These are phyloP conservation scores for Fulvia fulva DNA, from an alignment of 2,329 filamentous ascomycete species.

Conservation along the genomic window DNA sequence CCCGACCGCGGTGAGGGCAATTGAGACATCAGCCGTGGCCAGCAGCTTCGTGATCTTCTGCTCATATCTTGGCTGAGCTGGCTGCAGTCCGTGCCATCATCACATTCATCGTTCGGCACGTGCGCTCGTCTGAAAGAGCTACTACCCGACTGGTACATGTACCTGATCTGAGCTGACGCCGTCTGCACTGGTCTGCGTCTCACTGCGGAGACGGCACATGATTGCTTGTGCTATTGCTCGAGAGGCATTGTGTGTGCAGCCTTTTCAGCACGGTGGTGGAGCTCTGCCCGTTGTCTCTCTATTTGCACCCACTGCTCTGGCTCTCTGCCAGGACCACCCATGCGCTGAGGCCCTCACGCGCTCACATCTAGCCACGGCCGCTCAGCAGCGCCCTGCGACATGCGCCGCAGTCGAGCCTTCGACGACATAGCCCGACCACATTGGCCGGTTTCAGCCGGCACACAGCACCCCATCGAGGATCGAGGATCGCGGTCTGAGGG, in stretches of 20 bases:
- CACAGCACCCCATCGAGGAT: background rate
- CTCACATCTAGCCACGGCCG: background rate
- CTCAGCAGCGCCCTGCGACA: background rate
- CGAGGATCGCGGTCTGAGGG: background rate
- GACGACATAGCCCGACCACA: background rate
- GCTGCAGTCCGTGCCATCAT: too few relatives aligned
- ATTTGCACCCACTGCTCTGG: background rate
- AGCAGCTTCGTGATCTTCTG: too few relatives aligned
- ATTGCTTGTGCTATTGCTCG: too few relatives aligned
- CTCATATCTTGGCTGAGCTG: too few relatives aligned
- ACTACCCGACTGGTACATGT: too few relatives aligned
- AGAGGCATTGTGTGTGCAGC: too few relatives aligned
- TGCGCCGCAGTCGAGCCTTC: constrained; percentile 1
- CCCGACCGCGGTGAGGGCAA: background rate
- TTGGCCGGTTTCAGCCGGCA: constrained; percentile 4
- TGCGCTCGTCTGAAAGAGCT: too few relatives aligned
- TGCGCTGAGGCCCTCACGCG: background rate
- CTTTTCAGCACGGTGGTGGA: background rate
- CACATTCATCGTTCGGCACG: too few relatives aligned
- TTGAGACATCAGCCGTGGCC: too few relatives aligned
- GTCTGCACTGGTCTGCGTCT: too few relatives aligned
- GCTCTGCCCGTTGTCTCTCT: background rate
- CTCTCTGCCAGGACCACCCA: background rate
- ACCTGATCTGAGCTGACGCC: too few relatives aligned
- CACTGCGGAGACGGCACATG: too few relatives aligned